These are phyloP conservation scores for Fusarium sp. DNA, from an alignment of 2,329 filamentous ascomycete species.

Conservation along the genomic window DNA sequence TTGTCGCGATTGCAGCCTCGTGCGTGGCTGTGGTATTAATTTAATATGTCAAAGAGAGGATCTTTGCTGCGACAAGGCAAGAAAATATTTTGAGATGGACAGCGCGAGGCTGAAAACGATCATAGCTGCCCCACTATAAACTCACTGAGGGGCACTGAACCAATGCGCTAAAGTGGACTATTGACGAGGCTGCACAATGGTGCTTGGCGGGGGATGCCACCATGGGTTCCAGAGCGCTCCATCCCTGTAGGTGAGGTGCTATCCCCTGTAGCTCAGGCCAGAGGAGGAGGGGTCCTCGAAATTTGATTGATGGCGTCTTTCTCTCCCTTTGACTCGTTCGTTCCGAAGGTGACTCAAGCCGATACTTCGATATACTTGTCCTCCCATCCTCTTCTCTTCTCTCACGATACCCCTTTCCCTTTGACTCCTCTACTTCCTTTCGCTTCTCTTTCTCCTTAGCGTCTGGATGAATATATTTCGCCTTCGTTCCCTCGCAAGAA, in stretches of 20 bases:
- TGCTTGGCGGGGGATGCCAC: conserved; percentile 3
- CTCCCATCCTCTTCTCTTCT: conserved; percentile 29
- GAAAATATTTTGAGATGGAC: conserved; percentile 35
- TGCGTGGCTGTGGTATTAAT: background rate
- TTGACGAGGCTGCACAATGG: conserved; percentile 27
- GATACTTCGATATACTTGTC: conserved; percentile 29
- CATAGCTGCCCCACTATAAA: conserved; percentile 26
- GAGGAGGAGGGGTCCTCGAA: conserved; percentile 19
- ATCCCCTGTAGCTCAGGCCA: conserved; percentile 23
- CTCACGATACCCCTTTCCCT: conserved; percentile 27
- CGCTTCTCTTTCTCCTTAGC: conserved; percentile 17
- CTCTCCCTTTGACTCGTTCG: conserved; percentile 34
- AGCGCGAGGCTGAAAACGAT: conserved; percentile 32
- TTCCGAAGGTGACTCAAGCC: conserved; percentile 28
- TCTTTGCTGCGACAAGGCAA: conserved; percentile 15
- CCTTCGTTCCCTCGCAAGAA: conserved; percentile 44
- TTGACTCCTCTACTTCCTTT: conserved; percentile 23
- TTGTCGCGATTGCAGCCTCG: conserved; percentile 36
- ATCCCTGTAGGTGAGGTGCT: background rate
- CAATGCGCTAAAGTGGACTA: conserved; percentile 21
- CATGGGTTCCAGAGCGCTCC: background rate
- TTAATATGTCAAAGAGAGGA: conserved; percentile 1
- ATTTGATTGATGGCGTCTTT: conserved; percentile 35
- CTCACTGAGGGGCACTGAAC: conserved; percentile 35
- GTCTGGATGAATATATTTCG: conserved; percentile 53